phyloP scores from a whole-genome alignment of 345 rosid genomes.

The Corchorus capsularis region DNA sequence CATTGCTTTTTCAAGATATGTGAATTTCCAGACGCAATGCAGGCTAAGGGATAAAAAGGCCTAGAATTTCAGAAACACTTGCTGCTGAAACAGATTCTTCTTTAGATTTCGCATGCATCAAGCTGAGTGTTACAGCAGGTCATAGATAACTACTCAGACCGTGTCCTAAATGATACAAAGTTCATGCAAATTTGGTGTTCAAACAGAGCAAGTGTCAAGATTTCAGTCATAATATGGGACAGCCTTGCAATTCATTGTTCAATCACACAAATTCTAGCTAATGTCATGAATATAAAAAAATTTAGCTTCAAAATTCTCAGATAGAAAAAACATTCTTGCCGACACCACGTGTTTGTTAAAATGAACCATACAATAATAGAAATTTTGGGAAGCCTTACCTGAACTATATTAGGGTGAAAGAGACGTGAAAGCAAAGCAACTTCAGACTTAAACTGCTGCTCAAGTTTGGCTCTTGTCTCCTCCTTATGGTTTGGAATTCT shows the following conservation, averaged over 20 bases:
- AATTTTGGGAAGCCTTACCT: constrained; percentile 36
- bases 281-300: background rate
- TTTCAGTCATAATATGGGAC: background rate
- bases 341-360: background rate
- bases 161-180: background rate
- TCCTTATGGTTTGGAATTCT: constrained; percentile 82
- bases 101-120: background rate
- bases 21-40: background rate
- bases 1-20: background rate
- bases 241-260: background rate
- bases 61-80: background rate
- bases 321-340: background rate
- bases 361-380: background rate
- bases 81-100: background rate
- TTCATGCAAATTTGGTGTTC: background rate
- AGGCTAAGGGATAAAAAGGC: background rate
- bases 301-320: background rate
- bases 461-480: constrained; percentile 79
- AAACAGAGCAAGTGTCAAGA: background rate
- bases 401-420: constrained; percentile 84
- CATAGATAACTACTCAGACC: background rate
- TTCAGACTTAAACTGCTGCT: constrained; percentile 94
- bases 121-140: background rate
- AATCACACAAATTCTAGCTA: background rate
- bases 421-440: constrained; percentile 96